A percentile compares a stretch with the other conserved stretches of the same genome.
Conservation (phyloP, 2,329 filamentous ascomycete genomes). For the Fusarium ramigenum region DNA sequence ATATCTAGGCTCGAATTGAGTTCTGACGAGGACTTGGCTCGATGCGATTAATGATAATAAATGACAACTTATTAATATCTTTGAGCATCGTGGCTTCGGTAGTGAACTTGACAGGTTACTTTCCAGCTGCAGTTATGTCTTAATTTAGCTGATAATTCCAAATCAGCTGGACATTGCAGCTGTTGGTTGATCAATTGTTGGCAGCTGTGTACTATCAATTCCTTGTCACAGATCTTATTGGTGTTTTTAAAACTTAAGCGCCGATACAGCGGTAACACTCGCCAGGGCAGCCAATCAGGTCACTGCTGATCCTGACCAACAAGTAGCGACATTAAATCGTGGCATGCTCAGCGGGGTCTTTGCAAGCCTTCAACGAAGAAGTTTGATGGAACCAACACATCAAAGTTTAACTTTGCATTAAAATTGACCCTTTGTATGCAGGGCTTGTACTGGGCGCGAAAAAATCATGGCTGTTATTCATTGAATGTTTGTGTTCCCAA, state of each 20-base stretch:
- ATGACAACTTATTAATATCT: slow-evolving; percentile 11
- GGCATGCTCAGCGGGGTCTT: slow-evolving; percentile 17
- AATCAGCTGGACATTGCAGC: slow-evolving; percentile 1
- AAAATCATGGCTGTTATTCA: not conserved
- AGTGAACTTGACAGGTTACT: not conserved
- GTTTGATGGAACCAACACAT: not conserved
- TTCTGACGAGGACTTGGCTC: not conserved
- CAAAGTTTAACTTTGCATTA: not conserved
- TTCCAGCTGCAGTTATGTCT: not conserved
- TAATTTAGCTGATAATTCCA: slow-evolving; percentile 5
- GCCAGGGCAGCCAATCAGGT: slow-evolving; percentile 21
- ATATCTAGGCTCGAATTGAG: slow-evolving; percentile 4
- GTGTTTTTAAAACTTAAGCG: slow-evolving; percentile 27
- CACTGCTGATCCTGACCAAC: not conserved
- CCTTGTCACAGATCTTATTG: slow-evolving; percentile 3
- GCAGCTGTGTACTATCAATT: slow-evolving; percentile 9
- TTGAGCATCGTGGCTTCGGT: not conserved
- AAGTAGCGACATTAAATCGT: slow-evolving; percentile 15
- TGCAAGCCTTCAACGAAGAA: slow-evolving; percentile 27
- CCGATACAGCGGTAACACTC: slow-evolving; percentile 27
- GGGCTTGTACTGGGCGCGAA: not conserved
- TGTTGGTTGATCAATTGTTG: slow-evolving; percentile 13
- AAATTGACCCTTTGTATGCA: not conserved
- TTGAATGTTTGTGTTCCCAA: not conserved
- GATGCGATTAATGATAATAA: slow-evolving; percentile 15